Evolutionary conservation across 768 basidiomycete genomes (phyloP), one percentile per base, ranked within the genome.

Genomic region (Xanthoconium purpureum): DNA sequence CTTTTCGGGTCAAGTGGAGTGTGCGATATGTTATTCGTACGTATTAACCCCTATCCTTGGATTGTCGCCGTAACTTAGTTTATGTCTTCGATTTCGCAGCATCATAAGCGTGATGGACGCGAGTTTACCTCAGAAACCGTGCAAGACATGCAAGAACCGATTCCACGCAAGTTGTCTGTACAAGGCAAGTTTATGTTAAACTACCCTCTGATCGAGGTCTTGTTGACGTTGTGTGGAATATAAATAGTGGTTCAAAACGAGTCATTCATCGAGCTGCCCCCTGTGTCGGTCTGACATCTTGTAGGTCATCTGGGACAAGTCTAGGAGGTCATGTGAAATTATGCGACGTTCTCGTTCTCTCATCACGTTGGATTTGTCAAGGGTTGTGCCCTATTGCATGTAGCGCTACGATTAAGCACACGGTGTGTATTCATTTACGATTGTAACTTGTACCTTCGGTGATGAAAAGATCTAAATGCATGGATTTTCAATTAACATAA

Each of bases 11-110:
- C 89, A 94, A 69, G 90, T 91, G 3, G 94, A 96, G 63, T 99
- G 97, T 71, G 92, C 96, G 1, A 98, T 99, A 57, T 96, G 94
- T 66, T 96, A 95, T 70, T 92, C 91, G 88, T 94, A 88, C 69
- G 54, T 10, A 24, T 52, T 40, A 0, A 29, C 11, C 15, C 47
- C 40, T 18, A 6, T 52, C 15, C 18, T 38, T 3, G 9, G 37
- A 6, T 66, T 8, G 12, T 55, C 18, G 1, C 15, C 11, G 20
- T 32, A 33, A 7, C 42, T 45, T 47, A 35, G 40, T 49, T 40
- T 43, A 7, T 44, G 37, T 40, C 24, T 24, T 45, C 12, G 40
- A 51, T 38, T 43, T 8, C 57, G 10, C 72, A 95, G 93, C 5
- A 91, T 98, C 60, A 94, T 98, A 66, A 92, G 88, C 62, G 84